These are phyloP conservation scores for Athelia sp. DNA, from an alignment of 1,284 basidiomycete species.

Conservation along the genomic window DNA sequence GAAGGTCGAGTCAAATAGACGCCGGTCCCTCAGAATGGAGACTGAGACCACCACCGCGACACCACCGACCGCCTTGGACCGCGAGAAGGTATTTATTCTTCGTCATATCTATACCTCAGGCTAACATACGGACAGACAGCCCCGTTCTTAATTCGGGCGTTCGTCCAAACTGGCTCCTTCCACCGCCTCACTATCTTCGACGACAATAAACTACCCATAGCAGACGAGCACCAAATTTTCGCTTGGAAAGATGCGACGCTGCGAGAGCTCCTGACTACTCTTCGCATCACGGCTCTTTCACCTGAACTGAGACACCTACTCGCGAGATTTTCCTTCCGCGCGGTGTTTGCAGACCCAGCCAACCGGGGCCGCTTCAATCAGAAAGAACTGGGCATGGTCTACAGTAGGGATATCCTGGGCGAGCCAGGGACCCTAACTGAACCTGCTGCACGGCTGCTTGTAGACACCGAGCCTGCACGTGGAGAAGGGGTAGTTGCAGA, in stretches of 20 bases:
- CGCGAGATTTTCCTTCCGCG: slow-evolving; percentile 71
- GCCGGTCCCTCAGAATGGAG: no score
- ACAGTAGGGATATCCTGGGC: slow-evolving; percentile 75
- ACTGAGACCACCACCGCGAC: no score
- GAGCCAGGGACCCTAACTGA: slow-evolving; percentile 58
- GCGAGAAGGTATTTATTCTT: no score
- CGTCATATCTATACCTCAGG: not conserved
- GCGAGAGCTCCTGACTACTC: slow-evolving; percentile 67
- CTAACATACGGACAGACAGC: slow-evolving; percentile 42
- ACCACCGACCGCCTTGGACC: no score
- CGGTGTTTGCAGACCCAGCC: slow-evolving; percentile 67
- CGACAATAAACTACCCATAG: slow-evolving; percentile 64
- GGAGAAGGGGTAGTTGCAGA: slow-evolving; percentile 31
- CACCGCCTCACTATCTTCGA: slow-evolving; percentile 69
- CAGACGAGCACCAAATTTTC: slow-evolving; percentile 74
- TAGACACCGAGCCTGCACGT: slow-evolving; percentile 40
- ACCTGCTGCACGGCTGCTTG: slow-evolving; percentile 53
- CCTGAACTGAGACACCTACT: slow-evolving; percentile 73
- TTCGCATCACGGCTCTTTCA: slow-evolving; percentile 59
- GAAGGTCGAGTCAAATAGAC: no score
- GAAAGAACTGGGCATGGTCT: slow-evolving; percentile 75
- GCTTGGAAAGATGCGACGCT: slow-evolving; percentile 80
- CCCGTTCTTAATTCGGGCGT: slow-evolving; percentile 76
- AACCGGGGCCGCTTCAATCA: slow-evolving; percentile 63
- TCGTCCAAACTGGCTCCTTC: slow-evolving; percentile 73